A percentile compares a stretch with the other conserved stretches of the same genome.
These are phyloP conservation scores for Candolleomyces aberdarensis DNA, from an alignment of 768 basidiomycete genomes.

Conservation along the genomic window DNA sequence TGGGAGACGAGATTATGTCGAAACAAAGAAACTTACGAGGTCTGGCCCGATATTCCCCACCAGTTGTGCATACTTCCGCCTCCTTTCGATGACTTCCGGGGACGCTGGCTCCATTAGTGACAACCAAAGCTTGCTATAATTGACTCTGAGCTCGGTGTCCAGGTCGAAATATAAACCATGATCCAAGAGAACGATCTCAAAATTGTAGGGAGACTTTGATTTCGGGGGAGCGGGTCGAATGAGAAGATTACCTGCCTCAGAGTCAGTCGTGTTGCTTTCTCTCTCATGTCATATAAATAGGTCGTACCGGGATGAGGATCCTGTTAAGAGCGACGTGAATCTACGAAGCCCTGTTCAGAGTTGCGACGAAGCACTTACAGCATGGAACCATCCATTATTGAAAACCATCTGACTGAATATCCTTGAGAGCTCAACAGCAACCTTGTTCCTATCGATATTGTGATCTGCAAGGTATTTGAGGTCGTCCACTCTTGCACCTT, in stretches of 20 bases:
- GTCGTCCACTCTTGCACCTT: conserved; percentile 88
- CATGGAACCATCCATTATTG: conserved; percentile 87
- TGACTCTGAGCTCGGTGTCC: conserved; percentile 71
- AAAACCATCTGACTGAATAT: conserved; percentile 98
- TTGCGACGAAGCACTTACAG: conserved; percentile 41
- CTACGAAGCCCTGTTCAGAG: background rate
- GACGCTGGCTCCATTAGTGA: conserved; percentile 78
- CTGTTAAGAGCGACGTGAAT: conserved; percentile 28
- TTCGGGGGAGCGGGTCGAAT: conserved; percentile 67
- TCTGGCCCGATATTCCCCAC: conserved; percentile 91
- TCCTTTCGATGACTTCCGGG: conserved; percentile 56
- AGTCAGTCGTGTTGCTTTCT: conserved; percentile 2
- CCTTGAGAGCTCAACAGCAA: conserved; percentile 82
- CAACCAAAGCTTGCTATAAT: conserved; percentile 89
- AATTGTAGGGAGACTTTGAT: conserved; percentile 86
- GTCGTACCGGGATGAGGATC: conserved; percentile 80
- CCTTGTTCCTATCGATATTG: conserved; percentile 90
- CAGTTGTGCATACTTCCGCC: conserved; percentile 83
- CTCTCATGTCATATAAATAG: conserved; percentile 1
- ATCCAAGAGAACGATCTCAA: conserved; percentile 93
- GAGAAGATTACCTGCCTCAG: conserved; percentile 71
- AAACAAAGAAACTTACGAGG: conserved; percentile 51
- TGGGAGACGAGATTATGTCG: background rate
- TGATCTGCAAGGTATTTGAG: conserved; percentile 75
- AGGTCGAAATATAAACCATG: conserved; percentile 95